Percentiles rank a stretch among this genome's conserved stretches.
phyloP scores from a whole-genome alignment of 2,329 filamentous ascomycete species.

The Colletotrichum euphorbiae region DNA sequence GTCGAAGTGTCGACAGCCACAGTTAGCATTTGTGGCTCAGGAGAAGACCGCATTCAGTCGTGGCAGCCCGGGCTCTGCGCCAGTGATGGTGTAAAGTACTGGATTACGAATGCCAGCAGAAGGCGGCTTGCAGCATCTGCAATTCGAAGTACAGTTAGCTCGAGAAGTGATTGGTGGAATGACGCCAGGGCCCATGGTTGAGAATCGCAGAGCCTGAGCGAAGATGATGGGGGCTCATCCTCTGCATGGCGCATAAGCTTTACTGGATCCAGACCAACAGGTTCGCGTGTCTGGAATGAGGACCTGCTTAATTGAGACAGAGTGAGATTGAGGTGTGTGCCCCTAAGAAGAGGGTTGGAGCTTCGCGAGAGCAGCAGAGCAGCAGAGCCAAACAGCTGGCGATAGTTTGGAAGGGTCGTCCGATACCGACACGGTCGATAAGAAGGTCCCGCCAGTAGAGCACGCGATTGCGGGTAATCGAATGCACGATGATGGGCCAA shows the following conservation, averaged over 20 bases:
- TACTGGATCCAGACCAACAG: conserved; percentile 20
- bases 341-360: neutral
- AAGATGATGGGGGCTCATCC: conserved; percentile 12
- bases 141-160: neutral
- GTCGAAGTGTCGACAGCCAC: neutral
- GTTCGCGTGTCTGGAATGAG: conserved; percentile 12
- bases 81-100: neutral
- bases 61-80: conserved; percentile 5
- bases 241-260: conserved; percentile 30
- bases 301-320: conserved; percentile 32
- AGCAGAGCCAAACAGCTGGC: neutral
- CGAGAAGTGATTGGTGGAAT: conserved; percentile 22
- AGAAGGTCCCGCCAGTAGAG: conserved; percentile 25
- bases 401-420: neutral
- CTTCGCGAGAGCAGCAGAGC: neutral
- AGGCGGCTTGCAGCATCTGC: neutral
- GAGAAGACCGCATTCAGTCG: neutral
- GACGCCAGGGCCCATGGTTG: neutral
- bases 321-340: neutral
- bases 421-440: conserved; percentile 1
- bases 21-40: neutral
- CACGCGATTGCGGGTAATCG: conserved; percentile 32
- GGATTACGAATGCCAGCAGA: neutral
- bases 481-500: conserved; percentile 8
- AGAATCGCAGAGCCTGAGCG: neutral